Conservation (phyloP, 371 early-diverging fungal species). For the Conidiobolus incongruus region DNA sequence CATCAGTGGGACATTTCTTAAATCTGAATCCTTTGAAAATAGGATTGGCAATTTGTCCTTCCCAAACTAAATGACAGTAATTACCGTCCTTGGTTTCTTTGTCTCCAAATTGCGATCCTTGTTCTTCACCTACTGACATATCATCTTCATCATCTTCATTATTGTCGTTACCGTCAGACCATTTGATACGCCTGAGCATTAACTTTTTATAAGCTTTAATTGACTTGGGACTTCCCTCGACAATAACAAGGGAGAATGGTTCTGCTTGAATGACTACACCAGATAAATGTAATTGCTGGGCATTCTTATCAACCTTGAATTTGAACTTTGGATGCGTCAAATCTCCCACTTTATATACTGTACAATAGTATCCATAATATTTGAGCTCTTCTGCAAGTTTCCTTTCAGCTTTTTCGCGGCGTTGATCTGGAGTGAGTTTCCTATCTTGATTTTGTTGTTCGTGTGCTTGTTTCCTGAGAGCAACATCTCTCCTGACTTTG, state of each 20-base stretch:
- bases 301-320: slow-evolving; percentile 81
- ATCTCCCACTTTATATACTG: slow-evolving; percentile 32
- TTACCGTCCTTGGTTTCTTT: slow-evolving; percentile 30
- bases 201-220: slow-evolving; percentile 82
- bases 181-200: slow-evolving; percentile 87
- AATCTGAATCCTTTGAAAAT: slow-evolving; percentile 57
- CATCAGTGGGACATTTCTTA: slow-evolving; percentile 48
- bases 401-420: slow-evolving; percentile 39
- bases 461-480: slow-evolving; percentile 56
- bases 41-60: slow-evolving; percentile 56
- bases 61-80: slow-evolving; percentile 77
- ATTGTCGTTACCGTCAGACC: slow-evolving; percentile 27
- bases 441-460: slow-evolving; percentile 54
- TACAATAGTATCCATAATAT: background rate
- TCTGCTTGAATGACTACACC: slow-evolving; percentile 57
- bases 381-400: slow-evolving; percentile 54
- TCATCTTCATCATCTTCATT: slow-evolving; percentile 7
- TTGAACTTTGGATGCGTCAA: slow-evolving; percentile 49
- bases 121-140: slow-evolving; percentile 4
- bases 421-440: slow-evolving; percentile 71
- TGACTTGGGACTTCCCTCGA: slow-evolving; percentile 81
- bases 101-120: slow-evolving; percentile 13
- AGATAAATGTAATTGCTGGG: slow-evolving; percentile 56
- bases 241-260: slow-evolving; percentile 57
- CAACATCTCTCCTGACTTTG: slow-evolving; percentile 63